These are phyloP conservation scores for Fusarium proliferatum DNA, from an alignment of 2,329 filamentous ascomycete species.

Conservation along the genomic window DNA sequence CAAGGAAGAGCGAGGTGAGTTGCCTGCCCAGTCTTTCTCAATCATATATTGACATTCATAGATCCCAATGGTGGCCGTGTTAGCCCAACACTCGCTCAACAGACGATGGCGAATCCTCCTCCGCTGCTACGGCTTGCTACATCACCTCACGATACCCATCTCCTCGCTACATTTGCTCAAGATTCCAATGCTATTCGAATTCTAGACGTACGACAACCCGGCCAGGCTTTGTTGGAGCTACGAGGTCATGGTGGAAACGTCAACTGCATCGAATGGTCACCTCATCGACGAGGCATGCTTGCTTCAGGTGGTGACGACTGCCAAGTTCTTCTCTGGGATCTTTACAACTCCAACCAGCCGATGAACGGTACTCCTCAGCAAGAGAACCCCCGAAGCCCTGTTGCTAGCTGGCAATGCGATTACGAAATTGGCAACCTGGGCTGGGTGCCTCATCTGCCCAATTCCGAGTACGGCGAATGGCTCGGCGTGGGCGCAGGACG, in stretches of 20 bases:
- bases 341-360: slow-evolving; percentile 71
- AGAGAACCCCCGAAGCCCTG: slow-evolving; percentile 73
- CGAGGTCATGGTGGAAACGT: slow-evolving; percentile 86
- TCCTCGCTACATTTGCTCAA: slow-evolving; percentile 96
- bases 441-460: slow-evolving; percentile 81
- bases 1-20: slow-evolving; percentile 79
- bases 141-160: slow-evolving; percentile 93
- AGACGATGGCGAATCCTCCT: slow-evolving; percentile 80
- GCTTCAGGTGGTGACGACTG: slow-evolving; percentile 94
- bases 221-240: slow-evolving; percentile 92
- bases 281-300: slow-evolving; percentile 83
- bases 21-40: background rate
- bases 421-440: slow-evolving; percentile 88
- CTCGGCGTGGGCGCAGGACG: slow-evolving; percentile 83
- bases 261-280: slow-evolving; percentile 97
- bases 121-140: slow-evolving; percentile 85
- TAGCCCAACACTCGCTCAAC: slow-evolving; percentile 79
- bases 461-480: slow-evolving; percentile 81
- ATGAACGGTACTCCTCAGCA: slow-evolving; percentile 62
- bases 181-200: slow-evolving; percentile 94
- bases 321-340: slow-evolving; percentile 92
- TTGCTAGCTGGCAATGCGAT: slow-evolving; percentile 85
- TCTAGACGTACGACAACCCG: slow-evolving; percentile 94
- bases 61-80: slow-evolving; percentile 71
- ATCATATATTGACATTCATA: slow-evolving; percentile 30